Evolutionary conservation across 2,329 filamentous ascomycete species (phyloP).

Genomic region (Aspergillus ruber): DNA sequence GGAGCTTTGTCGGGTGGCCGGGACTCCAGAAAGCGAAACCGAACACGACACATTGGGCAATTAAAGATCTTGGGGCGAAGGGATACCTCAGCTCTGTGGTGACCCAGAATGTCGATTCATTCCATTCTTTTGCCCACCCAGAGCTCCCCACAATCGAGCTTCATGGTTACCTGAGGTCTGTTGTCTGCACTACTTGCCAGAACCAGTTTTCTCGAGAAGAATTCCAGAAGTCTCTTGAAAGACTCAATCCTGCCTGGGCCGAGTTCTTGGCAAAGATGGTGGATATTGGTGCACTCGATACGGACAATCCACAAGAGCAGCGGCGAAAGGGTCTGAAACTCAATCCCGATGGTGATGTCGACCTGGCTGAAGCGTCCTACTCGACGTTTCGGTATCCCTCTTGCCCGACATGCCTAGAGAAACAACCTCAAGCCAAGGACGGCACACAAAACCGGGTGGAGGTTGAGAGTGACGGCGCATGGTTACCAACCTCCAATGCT

Average conservation of each 20-base stretch:
- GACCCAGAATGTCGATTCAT: constrained; percentile 96
- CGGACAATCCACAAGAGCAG: constrained; percentile 67
- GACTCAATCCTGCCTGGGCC: constrained; percentile 81
- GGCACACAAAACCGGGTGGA: constrained; percentile 55
- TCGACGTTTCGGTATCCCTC: constrained; percentile 85
- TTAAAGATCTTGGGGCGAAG: constrained; percentile 63
- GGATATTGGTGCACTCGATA: constrained; percentile 66
- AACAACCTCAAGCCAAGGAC: constrained; percentile 53
- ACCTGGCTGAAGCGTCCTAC: constrained; percentile 80
- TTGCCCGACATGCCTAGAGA: constrained; percentile 70
- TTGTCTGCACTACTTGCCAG: constrained; percentile 74
- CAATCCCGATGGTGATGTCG: constrained; percentile 93
- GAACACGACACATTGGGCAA: constrained; percentile 71
- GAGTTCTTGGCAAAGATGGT: constrained; percentile 67
- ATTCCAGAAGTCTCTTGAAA: constrained; percentile 70
- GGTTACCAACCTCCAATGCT: constrained; percentile 57
- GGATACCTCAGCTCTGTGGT: constrained; percentile 71
- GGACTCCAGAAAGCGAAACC: constrained; percentile 70
- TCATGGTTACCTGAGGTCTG: constrained; percentile 79
- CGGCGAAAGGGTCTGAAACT: constrained; percentile 65
- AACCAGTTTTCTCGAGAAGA: constrained; percentile 62
- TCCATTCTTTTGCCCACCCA: constrained; percentile 74
- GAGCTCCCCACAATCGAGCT: constrained; percentile 70
- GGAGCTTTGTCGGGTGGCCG: constrained; percentile 90
- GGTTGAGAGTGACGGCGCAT: constrained; percentile 75